Evolutionary conservation across 2,329 filamentous ascomycete genomes (phyloP), one percentile per base, ranked within the genome.

Genomic region (Botrytis deweyae): DNA sequence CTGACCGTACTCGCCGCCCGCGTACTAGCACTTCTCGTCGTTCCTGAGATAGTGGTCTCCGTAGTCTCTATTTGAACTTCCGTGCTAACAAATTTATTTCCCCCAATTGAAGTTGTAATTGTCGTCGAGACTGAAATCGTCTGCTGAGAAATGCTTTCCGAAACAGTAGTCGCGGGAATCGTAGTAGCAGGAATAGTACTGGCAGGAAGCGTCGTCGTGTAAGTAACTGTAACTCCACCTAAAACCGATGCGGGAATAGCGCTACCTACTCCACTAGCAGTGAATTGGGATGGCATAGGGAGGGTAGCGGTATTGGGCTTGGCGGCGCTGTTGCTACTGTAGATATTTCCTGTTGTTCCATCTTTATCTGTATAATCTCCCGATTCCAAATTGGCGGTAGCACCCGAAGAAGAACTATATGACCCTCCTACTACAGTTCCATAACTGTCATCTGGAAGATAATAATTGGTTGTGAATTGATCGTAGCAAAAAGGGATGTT

Each of bases 401-500:
- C 81, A 38, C 82, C 82, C 14, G 78, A 77, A 4, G 78, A 67
- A 9, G 82, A 82, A n/a, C 76, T 81, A 77, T 86, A 87, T 25
- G 82, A 76, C 20, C 85, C 86, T 0, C 80, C 81, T 1, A 81
- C 82, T n/a, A 87, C 79, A 3, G 83, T 85, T 20, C 86, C 86
- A 70, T 82, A 85, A 25, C 84, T 84, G 49, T 83, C 83, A 74
- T 86, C 85, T 4, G 83, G 79, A 67, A 87, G 84, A 71, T 82
- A 83, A 77, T 80, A 87, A 76, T 87, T 84, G 29, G 86, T 87
- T 8, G 86, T 87, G 80, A 85, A 87, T 72, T 83, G 83, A 78
- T 87, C 86, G 80, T 86, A 87, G 81, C 85, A 87, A 79, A 87
- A 85, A 3, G 85, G 83, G 8, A 86, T 80, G 52, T 82, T 81